Conservation (phyloP, 768 basidiomycete species). For the Tulasnella calospora region DNA sequence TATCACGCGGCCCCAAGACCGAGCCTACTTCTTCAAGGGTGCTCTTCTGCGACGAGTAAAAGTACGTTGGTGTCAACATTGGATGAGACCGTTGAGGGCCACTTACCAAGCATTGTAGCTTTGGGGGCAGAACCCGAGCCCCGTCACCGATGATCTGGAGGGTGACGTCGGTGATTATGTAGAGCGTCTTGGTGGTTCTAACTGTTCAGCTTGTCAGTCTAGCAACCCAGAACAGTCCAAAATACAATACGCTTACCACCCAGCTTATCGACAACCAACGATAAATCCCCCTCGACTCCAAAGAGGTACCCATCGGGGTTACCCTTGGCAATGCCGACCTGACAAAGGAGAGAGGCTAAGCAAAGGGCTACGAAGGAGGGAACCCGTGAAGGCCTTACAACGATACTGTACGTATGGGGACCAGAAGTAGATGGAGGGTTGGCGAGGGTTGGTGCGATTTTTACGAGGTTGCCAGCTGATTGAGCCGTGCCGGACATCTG, state of each 20-base stretch:
- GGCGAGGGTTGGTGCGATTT: neutral
- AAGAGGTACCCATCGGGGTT: neutral
- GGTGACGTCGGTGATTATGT: neutral
- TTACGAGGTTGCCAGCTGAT: neutral
- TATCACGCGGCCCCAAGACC: neutral
- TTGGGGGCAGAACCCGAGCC: neutral
- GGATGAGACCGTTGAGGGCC: neutral
- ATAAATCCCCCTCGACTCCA: neutral
- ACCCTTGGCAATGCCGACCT: neutral
- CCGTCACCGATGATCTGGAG: neutral
- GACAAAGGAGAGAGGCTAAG: neutral
- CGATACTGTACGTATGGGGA: neutral
- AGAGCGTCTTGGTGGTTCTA: neutral
- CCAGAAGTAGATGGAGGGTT: neutral
- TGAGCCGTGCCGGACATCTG: neutral
- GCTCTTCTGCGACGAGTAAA: neutral
- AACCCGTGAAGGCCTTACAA: neutral
- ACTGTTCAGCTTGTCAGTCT: neutral
- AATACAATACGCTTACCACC: neutral
- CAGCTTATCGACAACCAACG: neutral
- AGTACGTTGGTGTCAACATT: neutral
- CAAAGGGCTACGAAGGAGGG: neutral
- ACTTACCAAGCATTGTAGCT: neutral
- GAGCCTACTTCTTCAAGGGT: neutral
- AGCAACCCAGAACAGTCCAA: neutral